Percentiles rank a stretch among this genome's conserved stretches.
Conservation (phyloP, 331 rosid species). For the Quercus lobata region DNA sequence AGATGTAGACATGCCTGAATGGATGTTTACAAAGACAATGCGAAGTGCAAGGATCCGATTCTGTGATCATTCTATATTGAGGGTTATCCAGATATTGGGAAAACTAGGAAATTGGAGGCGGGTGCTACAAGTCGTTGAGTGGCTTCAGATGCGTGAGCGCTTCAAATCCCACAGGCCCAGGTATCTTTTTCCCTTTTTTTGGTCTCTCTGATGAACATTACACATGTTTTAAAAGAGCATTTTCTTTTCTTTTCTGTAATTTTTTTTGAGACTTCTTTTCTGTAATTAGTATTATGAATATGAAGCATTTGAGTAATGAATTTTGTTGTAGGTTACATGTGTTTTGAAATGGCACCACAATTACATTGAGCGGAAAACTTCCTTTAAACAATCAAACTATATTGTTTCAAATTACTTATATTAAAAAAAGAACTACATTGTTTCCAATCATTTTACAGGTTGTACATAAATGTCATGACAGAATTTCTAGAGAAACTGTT, state of each 20-base stretch:
- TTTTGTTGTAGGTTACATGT: not conserved
- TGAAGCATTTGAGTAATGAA: not conserved
- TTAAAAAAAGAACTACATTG: not conserved
- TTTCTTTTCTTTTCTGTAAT: not conserved
- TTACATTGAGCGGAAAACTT: not conserved
- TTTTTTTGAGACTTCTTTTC: not conserved
- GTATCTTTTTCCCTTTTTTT: constrained; percentile 28
- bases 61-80: constrained; percentile 75
- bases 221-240: not conserved
- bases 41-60: constrained; percentile 81
- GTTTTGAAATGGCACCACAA: not conserved
- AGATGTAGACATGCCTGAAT: constrained; percentile 77
- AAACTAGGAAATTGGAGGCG: constrained; percentile 86
- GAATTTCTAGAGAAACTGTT: not conserved
- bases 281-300: not conserved
- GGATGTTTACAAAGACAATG: constrained; percentile 87
- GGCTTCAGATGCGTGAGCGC: constrained; percentile 91
- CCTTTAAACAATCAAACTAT: not conserved
- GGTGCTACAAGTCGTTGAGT: constrained; percentile 84
- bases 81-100: constrained; percentile 81
- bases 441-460: not conserved
- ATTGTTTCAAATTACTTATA: not conserved
- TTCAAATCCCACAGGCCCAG: constrained; percentile 75
- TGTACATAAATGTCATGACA: not conserved
- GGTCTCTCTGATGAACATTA: not conserved